Percentiles rank a stretch among this genome's conserved stretches.
Conservation (phyloP, 345 rosid genomes). For the Hibiscus mutabilis region DNA sequence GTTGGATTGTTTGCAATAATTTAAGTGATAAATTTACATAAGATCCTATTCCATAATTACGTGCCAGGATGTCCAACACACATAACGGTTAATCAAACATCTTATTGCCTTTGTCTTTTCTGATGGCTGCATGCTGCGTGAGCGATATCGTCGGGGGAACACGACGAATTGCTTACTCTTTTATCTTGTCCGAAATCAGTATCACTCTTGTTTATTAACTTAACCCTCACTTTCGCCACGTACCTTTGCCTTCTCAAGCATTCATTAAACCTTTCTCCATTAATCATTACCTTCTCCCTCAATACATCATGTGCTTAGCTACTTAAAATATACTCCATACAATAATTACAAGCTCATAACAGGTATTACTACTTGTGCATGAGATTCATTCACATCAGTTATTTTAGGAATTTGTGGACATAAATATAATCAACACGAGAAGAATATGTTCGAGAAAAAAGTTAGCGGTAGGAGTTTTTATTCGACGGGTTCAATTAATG, state of each 20-base stretch:
- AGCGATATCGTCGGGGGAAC: constrained; percentile 8
- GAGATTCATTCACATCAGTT: background rate
- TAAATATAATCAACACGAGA: no score
- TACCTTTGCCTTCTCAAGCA: background rate
- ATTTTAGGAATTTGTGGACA: background rate
- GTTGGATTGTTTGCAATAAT: constrained; percentile 16
- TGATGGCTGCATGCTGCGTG: constrained; percentile 19
- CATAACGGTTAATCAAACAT: constrained; percentile 15
- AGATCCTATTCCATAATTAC: constrained; percentile 37
- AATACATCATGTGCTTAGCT: constrained; percentile 1
- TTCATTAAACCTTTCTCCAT: background rate
- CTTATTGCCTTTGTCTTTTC: constrained; percentile 43
- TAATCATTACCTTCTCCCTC: background rate
- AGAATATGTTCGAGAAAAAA: no score
- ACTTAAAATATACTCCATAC: background rate
- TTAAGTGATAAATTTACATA: constrained; percentile 8
- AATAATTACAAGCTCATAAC: background rate
- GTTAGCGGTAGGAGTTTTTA: no score
- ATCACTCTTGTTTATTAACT: no score
- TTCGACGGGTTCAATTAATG: no score
- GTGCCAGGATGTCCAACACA: constrained; percentile 38
- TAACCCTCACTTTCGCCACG: background rate
- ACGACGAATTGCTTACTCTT: constrained; percentile 22
- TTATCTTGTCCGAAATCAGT: constrained; percentile 13
- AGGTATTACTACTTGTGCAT: background rate